phyloP scores from a whole-genome alignment of 441 rosid genomes.

The Monsonia emarginata region DNA sequence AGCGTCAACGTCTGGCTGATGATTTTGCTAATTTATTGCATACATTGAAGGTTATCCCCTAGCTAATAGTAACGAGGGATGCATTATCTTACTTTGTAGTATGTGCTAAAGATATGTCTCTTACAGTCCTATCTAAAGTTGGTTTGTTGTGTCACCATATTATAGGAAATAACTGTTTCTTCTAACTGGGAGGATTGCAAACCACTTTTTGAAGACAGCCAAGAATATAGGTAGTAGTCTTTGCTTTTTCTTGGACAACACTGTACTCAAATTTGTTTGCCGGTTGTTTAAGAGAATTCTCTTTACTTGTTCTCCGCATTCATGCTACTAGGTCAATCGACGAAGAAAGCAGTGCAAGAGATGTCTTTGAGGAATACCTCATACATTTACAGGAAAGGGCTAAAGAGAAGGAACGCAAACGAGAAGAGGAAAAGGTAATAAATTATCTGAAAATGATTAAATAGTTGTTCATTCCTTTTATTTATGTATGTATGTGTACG shows the following conservation, averaged over 20 bases:
- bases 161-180: slow-evolving; percentile 63
- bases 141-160: slow-evolving; percentile 15
- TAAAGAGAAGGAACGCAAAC: slow-evolving; percentile 84
- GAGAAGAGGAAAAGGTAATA: slow-evolving; percentile 85
- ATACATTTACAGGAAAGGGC: slow-evolving; percentile 67
- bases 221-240: slow-evolving; percentile 55
- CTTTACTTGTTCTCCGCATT: slow-evolving; percentile 7
- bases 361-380: slow-evolving; percentile 72
- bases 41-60: slow-evolving; percentile 49
- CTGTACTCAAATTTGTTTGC: slow-evolving; percentile 2
- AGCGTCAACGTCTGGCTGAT: slow-evolving; percentile 77
- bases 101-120: slow-evolving; percentile 5
- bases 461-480: neutral
- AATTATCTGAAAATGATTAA: neutral
- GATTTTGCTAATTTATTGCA: slow-evolving; percentile 58
- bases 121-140: slow-evolving; percentile 4
- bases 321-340: slow-evolving; percentile 47
- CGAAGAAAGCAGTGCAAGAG: slow-evolving; percentile 56
- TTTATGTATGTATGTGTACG: neutral
- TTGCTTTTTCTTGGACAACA: neutral
- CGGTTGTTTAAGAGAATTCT: slow-evolving; percentile 9
- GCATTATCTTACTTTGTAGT: neutral
- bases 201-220: slow-evolving; percentile 65
- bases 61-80: slow-evolving; percentile 2
- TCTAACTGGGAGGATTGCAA: slow-evolving; percentile 78